phyloP scores from a whole-genome alignment of 345 rosid species.

The Mercurialis annua region DNA sequence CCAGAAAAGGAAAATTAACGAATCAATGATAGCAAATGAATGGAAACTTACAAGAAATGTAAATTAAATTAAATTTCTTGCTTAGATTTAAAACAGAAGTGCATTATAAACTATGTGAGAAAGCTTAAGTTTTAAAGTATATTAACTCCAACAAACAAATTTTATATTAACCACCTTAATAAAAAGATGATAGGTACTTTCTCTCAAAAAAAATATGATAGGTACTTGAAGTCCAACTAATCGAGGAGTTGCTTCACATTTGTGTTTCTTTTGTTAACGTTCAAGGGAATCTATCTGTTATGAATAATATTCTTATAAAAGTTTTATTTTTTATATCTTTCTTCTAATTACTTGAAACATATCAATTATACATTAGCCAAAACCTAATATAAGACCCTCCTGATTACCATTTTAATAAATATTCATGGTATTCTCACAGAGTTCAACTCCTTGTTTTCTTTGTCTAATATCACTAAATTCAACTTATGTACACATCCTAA shows the following conservation, averaged over 20 bases:
- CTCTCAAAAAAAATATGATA: neutral
- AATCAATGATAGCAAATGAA: neutral
- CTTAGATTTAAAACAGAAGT: neutral
- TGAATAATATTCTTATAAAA: neutral
- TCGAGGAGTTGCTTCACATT: neutral
- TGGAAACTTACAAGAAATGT: neutral
- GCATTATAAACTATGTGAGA: neutral
- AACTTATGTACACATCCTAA: neutral
- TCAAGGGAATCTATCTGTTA: neutral
- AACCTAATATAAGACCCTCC: neutral
- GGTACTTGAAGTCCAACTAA: neutral
- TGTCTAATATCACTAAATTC: neutral
- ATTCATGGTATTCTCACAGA: neutral
- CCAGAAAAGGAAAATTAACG: constrained; percentile 9
- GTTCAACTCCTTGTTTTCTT: neutral
- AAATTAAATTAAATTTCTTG: neutral
- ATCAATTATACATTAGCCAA: neutral
- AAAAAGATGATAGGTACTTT: neutral
- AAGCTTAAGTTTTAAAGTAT: neutral
- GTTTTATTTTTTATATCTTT: neutral
- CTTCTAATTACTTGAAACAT: neutral
- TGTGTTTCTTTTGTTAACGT: neutral
- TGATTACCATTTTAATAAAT: neutral
- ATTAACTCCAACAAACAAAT: neutral
- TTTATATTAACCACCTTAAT: neutral